Conservation (phyloP, 1,139 yeast species). For the Suhomyces coccinellae region DNA sequence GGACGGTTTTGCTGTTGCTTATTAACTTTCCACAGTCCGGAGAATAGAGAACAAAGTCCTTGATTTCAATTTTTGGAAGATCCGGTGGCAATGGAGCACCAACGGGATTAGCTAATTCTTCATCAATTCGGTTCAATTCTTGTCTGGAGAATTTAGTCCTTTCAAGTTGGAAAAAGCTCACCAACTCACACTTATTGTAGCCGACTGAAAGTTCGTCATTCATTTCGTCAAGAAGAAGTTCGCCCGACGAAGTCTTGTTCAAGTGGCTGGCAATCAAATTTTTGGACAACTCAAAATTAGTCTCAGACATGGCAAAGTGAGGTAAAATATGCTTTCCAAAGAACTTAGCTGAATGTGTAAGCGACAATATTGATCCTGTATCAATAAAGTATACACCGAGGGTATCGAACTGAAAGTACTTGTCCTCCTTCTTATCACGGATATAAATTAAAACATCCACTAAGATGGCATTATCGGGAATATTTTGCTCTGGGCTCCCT, state of each 20-base stretch:
- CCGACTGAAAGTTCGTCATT: conserved; percentile 37
- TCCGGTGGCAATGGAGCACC: conserved; percentile 66
- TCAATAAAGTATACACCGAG: conserved; percentile 71
- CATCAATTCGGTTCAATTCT: conserved; percentile 63
- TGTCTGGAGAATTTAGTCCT: conserved; percentile 54
- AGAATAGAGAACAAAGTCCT: conserved; percentile 66
- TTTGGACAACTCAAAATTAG: conserved; percentile 42
- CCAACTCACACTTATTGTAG: conserved; percentile 65
- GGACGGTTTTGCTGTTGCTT: conserved; percentile 28
- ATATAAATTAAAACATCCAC: conserved; percentile 29
- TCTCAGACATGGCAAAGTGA: conserved; percentile 50
- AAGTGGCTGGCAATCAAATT: conserved; percentile 39
- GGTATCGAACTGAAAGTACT: conserved; percentile 48
- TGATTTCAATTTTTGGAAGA: conserved; percentile 57
- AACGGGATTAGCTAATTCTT: conserved; percentile 66
- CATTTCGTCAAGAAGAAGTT: conserved; percentile 40
- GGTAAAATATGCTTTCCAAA: conserved; percentile 64
- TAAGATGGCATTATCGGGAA: conserved; percentile 33
- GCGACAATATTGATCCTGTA: conserved; percentile 65
- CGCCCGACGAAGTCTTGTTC: conserved; percentile 41
- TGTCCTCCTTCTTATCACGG: conserved; percentile 43
- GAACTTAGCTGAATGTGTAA: conserved; percentile 73
- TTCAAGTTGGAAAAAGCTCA: conserved; percentile 66
- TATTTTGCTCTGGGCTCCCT: conserved; percentile 11
- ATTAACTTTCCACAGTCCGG: conserved; percentile 82